Evolutionary conservation across 2,329 filamentous ascomycete species (phyloP).

Genomic region (Tricladium varicosporioides): DNA sequence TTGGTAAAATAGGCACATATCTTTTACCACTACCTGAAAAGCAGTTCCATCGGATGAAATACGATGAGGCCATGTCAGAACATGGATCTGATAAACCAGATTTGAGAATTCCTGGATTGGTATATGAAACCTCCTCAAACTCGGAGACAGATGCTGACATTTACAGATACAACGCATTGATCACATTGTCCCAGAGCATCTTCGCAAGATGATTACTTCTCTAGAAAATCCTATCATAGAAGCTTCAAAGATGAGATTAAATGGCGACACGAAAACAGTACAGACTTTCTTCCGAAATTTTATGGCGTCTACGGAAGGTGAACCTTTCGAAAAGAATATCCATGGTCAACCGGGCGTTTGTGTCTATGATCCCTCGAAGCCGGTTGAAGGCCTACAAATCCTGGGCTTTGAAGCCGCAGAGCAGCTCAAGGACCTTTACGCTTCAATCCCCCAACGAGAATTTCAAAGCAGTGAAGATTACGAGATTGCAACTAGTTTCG

Average conservation of each 20-base stretch:
- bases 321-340: constrained; percentile 62
- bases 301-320: constrained; percentile 62
- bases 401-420: constrained; percentile 72
- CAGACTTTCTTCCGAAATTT: constrained; percentile 65
- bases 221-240: constrained; percentile 71
- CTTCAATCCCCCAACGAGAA: constrained; percentile 7
- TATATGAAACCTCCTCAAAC: constrained; percentile 35
- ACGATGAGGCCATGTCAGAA: constrained; percentile 71
- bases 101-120: constrained; percentile 67
- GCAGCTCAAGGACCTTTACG: constrained; percentile 37
- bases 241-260: constrained; percentile 64
- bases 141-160: constrained; percentile 23
- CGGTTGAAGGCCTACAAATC: constrained; percentile 72
- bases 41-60: constrained; percentile 50
- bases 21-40: constrained; percentile 7
- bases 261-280: constrained; percentile 50
- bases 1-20: constrained; percentile 8
- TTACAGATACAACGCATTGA: constrained; percentile 64
- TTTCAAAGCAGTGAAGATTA: constrained; percentile 22
- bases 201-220: constrained; percentile 72
- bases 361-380: constrained; percentile 69
- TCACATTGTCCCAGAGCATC: constrained; percentile 58
- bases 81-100: constrained; percentile 96
- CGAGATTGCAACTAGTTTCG: constrained; percentile 36
- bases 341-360: constrained; percentile 80